A percentile compares a stretch with the other conserved stretches of the same genome.
phyloP scores from a whole-genome alignment of 495 filamentous ascomycete genomes.

The Aspergillus sparsus region DNA sequence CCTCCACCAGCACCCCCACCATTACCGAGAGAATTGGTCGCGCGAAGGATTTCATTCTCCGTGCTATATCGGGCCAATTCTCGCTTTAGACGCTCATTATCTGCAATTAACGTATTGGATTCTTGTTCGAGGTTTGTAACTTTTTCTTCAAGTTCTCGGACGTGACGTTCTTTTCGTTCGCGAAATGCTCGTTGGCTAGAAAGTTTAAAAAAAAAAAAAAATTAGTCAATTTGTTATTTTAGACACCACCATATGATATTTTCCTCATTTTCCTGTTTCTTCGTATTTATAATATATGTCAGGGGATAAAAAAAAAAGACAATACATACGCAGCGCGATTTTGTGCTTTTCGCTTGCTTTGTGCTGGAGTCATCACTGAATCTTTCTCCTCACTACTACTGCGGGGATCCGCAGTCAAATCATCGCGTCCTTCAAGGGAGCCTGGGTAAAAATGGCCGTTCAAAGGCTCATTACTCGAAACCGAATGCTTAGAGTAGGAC shows the following conservation, averaged over 20 bases:
- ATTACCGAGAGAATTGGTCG: conserved; percentile 45
- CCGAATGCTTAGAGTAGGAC: conserved; percentile 44
- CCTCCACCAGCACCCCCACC: no score
- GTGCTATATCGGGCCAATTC: conserved; percentile 77
- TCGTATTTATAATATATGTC: not conserved
- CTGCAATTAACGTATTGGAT: conserved; percentile 56
- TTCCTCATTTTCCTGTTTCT: not conserved
- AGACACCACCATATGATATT: no score
- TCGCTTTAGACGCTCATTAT: conserved; percentile 83
- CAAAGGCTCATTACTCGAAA: conserved; percentile 34
- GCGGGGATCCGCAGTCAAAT: conserved; percentile 31
- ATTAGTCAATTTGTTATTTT: not conserved
- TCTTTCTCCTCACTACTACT: conserved; percentile 69
- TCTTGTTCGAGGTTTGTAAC: conserved; percentile 69
- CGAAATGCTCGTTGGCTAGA: conserved; percentile 91
- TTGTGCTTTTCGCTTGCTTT: conserved; percentile 88
- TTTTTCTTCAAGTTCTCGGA: conserved; percentile 88
- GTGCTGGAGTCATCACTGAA: conserved; percentile 66
- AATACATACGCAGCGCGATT: conserved; percentile 89
- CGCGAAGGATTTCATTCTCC: conserved; percentile 94
- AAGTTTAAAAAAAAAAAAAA: not conserved
- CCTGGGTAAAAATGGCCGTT: conserved; percentile 25
- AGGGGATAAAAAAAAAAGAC: not conserved
- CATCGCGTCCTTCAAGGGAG: conserved; percentile 40
- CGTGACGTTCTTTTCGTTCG: conserved; percentile 92